These are phyloP conservation scores for Chaetomium fimeti DNA, from an alignment of 495 filamentous ascomycete genomes.

Conservation along the genomic window DNA sequence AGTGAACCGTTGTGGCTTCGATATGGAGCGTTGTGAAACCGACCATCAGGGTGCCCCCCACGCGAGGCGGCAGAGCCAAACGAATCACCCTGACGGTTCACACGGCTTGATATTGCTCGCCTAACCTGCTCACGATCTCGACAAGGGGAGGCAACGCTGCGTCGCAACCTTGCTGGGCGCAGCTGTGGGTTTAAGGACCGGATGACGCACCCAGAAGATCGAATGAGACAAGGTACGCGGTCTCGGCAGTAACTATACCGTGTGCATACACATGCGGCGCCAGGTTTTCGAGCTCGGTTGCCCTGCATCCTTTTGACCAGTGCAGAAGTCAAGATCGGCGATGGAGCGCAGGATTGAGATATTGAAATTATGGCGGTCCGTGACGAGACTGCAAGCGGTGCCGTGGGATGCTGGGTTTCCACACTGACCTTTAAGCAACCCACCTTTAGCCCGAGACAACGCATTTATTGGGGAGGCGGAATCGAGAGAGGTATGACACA, in stretches of 20 bases:
- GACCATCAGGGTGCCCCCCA: slow-evolving; percentile 19
- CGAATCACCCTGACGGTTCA: slow-evolving; percentile 14
- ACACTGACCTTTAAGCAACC: no score
- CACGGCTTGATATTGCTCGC: slow-evolving; percentile 24
- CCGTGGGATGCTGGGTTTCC: no score
- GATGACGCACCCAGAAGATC: slow-evolving; percentile 27
- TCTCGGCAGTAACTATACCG: background rate
- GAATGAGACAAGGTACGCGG: background rate
- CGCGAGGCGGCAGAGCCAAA: slow-evolving; percentile 21
- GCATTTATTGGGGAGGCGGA: no score
- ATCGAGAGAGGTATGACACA: no score
- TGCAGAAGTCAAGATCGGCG: no score
- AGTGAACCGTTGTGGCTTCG: no score
- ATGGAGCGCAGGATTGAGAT: no score
- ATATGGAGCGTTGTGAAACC: background rate
- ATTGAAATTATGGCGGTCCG: no score
- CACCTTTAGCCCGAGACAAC: no score
- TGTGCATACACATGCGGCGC: background rate
- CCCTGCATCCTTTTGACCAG: no score
- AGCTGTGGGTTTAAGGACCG: slow-evolving; percentile 12
- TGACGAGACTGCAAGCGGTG: no score
- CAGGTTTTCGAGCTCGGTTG: background rate
- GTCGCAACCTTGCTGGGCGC: background rate
- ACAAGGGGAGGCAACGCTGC: slow-evolving; percentile 13
- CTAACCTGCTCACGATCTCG: background rate